Conservation (phyloP, 768 basidiomycete species). For the Hortiboletus campestris region DNA sequence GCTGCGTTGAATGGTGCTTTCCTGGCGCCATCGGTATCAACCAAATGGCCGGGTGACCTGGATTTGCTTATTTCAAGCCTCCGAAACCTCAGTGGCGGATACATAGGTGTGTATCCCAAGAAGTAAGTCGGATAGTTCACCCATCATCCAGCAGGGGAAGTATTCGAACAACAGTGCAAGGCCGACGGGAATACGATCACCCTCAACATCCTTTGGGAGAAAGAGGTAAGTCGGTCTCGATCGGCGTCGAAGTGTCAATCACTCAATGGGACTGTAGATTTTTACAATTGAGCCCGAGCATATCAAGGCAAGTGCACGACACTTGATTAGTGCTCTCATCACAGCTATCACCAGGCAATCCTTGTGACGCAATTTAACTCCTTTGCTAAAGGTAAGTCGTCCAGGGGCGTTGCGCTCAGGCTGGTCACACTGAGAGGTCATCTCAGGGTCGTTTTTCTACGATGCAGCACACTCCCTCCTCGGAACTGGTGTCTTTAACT, state of each 20-base stretch:
- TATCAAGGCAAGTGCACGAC: constrained; percentile 32
- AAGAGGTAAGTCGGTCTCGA: constrained; percentile 29
- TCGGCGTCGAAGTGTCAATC: neutral
- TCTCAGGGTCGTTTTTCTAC: constrained; percentile 1
- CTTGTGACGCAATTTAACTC: constrained; percentile 42
- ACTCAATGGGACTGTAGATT: constrained; percentile 27
- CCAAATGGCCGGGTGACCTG: constrained; percentile 36
- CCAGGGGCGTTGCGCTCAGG: neutral
- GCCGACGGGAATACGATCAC: constrained; percentile 35
- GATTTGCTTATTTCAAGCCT: constrained; percentile 26
- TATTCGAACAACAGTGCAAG: constrained; percentile 20
- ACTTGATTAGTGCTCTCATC: neutral
- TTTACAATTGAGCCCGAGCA: constrained; percentile 47
- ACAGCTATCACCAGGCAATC: constrained; percentile 31
- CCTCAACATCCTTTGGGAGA: constrained; percentile 36
- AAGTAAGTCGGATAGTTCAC: neutral
- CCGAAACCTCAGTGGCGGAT: constrained; percentile 19
- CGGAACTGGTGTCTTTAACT: constrained; percentile 57
- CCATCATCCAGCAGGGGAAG: constrained; percentile 26
- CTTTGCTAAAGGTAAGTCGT: constrained; percentile 35
- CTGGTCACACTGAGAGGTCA: constrained; percentile 21
- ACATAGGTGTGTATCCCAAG: constrained; percentile 22
- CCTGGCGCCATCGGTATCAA: constrained; percentile 32
- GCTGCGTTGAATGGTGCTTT: constrained; percentile 24
- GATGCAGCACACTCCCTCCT: constrained; percentile 31